A percentile compares a stretch with the other conserved stretches of the same genome.
Conservation (phyloP, 768 basidiomycete genomes). For the Boletus coccyginus region DNA sequence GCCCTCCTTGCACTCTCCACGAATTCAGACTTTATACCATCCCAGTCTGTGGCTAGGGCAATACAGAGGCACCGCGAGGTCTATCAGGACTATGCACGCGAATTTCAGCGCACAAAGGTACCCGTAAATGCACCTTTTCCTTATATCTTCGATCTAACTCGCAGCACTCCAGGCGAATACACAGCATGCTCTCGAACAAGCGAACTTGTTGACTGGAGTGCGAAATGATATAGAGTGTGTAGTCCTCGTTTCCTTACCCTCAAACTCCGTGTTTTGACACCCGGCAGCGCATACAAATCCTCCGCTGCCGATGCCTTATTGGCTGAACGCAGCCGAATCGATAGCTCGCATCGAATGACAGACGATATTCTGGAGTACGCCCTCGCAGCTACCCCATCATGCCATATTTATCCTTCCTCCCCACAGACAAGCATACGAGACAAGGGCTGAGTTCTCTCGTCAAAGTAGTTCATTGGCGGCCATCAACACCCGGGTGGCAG, state of each 20-base stretch:
- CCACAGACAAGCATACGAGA: conserved; percentile 92
- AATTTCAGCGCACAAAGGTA: conserved; percentile 85
- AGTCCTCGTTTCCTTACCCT: neutral
- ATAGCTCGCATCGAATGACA: conserved; percentile 92
- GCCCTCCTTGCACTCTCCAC: conserved; percentile 67
- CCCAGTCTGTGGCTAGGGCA: conserved; percentile 82
- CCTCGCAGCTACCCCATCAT: neutral
- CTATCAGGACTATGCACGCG: conserved; percentile 81
- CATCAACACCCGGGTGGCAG: conserved; percentile 82
- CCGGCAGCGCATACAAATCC: conserved; percentile 81
- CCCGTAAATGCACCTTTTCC: neutral
- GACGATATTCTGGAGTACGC: conserved; percentile 86
- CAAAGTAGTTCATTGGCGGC: conserved; percentile 73
- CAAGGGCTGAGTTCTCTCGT: conserved; percentile 84
- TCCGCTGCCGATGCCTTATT: conserved; percentile 84
- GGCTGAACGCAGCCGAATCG: conserved; percentile 84
- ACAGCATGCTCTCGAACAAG: conserved; percentile 78
- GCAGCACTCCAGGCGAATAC: conserved; percentile 62
- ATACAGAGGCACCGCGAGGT: conserved; percentile 91
- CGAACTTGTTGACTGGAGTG: conserved; percentile 85
- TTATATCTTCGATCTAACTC: neutral
- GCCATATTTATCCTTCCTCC: neutral
- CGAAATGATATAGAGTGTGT: conserved; percentile 94
- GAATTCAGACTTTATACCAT: conserved; percentile 61
- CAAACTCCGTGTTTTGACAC: neutral